Base-by-base conservation (phyloP, 78 protist species). In the Planoprotostelium fungivorum region DNA sequence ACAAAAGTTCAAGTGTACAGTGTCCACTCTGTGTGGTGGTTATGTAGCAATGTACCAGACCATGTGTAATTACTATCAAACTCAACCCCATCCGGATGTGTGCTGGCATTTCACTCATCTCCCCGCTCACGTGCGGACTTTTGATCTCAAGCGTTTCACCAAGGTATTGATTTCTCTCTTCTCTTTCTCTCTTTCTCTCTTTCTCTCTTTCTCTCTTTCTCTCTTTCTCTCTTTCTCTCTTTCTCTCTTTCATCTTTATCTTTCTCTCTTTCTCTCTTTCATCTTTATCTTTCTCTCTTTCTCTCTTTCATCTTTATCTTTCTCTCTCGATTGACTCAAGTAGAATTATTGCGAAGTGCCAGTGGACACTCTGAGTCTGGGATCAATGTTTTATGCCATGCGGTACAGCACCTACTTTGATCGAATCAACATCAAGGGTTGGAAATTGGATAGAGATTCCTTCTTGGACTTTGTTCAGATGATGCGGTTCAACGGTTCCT, bases 71-170 rank as follows among this genome's bases (percentile, higher is more conserved):
- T 51, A 51, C 16, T 51, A 51, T 51, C 73, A 51, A 51, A 51
- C 73, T 25, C 73, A 5, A 25, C 73, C 73, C 5, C 73, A 51
- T 51, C 73, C 73, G 73, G 73, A 51, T 16, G 73, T 51, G 73
- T 51, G 73, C 73, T 51, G 73, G 73, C 73, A 51, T 51, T 51
- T 51, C 73, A 51, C 73, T 51, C 73, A 51, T 51, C 73, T 51
- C 5, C 73, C 73, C 16, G 73, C 73, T 16, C 73, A 51, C 73
- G 73, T 51, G 31, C 5, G 73, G 16, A 51, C 73, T 51, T 51
- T 51, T 51, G 73, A 51, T 16, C 16, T 51, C 31, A 51, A 51
- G 73, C 5, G 73, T 5, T 51, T 51, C 73, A 51, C 73, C 5
- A 51, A 51, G 73, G 73, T 51, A 51, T 25, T 16, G 31, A 5